Base-by-base conservation (phyloP, 1,284 basidiomycete species). In the Butyriboletus pseudospeciosus region DNA sequence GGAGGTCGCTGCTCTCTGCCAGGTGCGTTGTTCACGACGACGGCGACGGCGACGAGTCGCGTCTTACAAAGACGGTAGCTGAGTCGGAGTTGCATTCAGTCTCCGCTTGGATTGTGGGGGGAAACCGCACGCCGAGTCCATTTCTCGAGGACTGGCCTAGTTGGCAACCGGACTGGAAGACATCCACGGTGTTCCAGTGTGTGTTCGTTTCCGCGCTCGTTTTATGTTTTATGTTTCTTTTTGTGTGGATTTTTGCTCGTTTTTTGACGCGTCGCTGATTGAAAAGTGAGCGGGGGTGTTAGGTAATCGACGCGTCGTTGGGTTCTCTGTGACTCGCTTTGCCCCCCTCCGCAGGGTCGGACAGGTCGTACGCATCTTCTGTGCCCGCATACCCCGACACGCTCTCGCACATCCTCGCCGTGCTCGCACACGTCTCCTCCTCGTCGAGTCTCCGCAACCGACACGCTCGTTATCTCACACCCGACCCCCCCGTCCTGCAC, bases 391-490 rank as follows among this genome's bases (percentile, higher is more conserved):
- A 45, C 57, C 8, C 40, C 36, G 55, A 57, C 39, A 47, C 35
- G 35, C 26, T 46, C 28, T 23, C 23, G 5, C 41, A 10, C 36
- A 35, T 30, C 40, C 50, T 23, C 26, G 7, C 32, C 50, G 42
- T 47, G n/a, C 25, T 81, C 83, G 61, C 84, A 85, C 69, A 79
- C 34, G 2, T 39, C 34, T 80, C 65, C 77, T 80, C 9, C 65
- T 66, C 32, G 30, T 20, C 20, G 20, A 20, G 20, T 32, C 14
- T 42, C 41, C 41, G 20, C 16, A 6, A 28, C 77, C 74, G 23
- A 36, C 75, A 73, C 43, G 79, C 74, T 32, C 85, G 86, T n/a
- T 75, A 70, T 25, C 71, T 75, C 32, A 14, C 32, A 9, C 39
- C 35, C 47, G n/a, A 30, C 6, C 37, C n/a, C 37, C 32, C 14